Evolutionary conservation across 1,139 yeast genomes (phyloP).

Genomic region (Suzukiozyma palmioleophila): DNA sequence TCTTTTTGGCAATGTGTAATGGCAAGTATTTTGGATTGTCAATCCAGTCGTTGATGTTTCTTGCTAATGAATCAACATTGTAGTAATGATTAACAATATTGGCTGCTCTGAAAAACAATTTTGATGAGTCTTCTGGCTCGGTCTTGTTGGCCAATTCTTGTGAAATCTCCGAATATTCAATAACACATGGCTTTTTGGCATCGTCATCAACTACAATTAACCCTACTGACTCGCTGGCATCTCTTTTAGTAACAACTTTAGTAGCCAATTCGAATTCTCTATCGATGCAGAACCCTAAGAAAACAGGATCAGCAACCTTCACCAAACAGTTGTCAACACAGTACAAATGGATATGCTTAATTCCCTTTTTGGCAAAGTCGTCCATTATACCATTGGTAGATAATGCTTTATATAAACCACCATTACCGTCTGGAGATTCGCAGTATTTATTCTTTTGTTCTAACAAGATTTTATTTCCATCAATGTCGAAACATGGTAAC

Average conservation of each 20-base stretch:
- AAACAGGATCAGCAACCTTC: slow-evolving; percentile 90
- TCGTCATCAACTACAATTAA: slow-evolving; percentile 72
- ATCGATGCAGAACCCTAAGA: slow-evolving; percentile 79
- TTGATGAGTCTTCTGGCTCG: slow-evolving; percentile 42
- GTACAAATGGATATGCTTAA: slow-evolving; percentile 91
- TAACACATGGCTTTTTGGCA: slow-evolving; percentile 72
- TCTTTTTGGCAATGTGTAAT: slow-evolving; percentile 90
- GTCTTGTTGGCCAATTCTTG: slow-evolving; percentile 63
- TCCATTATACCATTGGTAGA: slow-evolving; percentile 57
- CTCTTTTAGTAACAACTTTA: slow-evolving; percentile 91
- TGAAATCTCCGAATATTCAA: slow-evolving; percentile 91
- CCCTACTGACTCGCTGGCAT: slow-evolving; percentile 86
- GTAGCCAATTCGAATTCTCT: slow-evolving; percentile 75
- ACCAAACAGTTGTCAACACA: slow-evolving; percentile 95
- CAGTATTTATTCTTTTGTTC: slow-evolving; percentile 53
- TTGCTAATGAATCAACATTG: slow-evolving; percentile 63
- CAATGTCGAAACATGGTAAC: slow-evolving; percentile 76
- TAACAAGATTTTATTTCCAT: slow-evolving; percentile 68
- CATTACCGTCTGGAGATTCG: slow-evolving; percentile 97
- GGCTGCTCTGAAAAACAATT: slow-evolving; percentile 83
- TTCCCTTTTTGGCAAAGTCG: slow-evolving; percentile 65
- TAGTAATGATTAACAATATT: slow-evolving; percentile 97
- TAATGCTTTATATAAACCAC: slow-evolving; percentile 90
- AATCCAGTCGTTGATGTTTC: slow-evolving; percentile 67
- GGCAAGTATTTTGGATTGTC: slow-evolving; percentile 66